Base-by-base conservation (phyloP, 768 basidiomycete genomes). In the Rhizopogon vinicolor region DNA sequence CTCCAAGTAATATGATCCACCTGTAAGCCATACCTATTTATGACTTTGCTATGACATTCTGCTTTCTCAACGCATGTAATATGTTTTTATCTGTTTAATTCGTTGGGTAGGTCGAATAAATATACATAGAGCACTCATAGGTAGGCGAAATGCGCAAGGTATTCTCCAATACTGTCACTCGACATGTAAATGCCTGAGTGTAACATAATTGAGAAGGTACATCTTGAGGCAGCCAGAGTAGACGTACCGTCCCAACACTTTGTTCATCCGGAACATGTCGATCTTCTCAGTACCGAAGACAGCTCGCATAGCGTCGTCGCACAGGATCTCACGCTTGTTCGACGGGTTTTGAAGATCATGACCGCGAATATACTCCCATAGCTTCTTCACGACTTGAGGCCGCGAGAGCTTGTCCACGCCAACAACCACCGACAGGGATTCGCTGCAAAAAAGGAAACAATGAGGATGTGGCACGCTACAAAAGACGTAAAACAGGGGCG, bases 221-320 rank as follows among this genome's bases (percentile, higher is more conserved):
- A 5, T 28, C 43, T 33, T 29, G 28, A 9, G 22, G 41, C 14
- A 19, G 33, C 22, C 5, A 8, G 28, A 19, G 13, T 3, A 4
- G 9, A 74, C 82, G 56, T 53, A 93, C 88, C 86, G 76, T 66
- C 89, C 88, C 54, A 96, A 74, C 28, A 87, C 79, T 71, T 95
- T 93, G 78, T 95, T 96, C 93, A 96, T 96, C 61, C 78, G 84
- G 74, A 96, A 95, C 92, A 95, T 95, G 71, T 91, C 85, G 54
- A 97, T 83, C 68, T 84, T 89, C 60, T 92, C 89, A 12, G 82
- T 79, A 54, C 80, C 81, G 68, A 98, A 96, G 19, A 96, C 81
- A 6, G 85, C 82, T 63, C 78, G 80, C 61, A 97, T 66, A 16
- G 70, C 75, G 16, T 78, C 74, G 68, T 98, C 93, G 64, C 93